Conservation (phyloP, 768 basidiomycete genomes). For the Pleurotus eryngii region DNA sequence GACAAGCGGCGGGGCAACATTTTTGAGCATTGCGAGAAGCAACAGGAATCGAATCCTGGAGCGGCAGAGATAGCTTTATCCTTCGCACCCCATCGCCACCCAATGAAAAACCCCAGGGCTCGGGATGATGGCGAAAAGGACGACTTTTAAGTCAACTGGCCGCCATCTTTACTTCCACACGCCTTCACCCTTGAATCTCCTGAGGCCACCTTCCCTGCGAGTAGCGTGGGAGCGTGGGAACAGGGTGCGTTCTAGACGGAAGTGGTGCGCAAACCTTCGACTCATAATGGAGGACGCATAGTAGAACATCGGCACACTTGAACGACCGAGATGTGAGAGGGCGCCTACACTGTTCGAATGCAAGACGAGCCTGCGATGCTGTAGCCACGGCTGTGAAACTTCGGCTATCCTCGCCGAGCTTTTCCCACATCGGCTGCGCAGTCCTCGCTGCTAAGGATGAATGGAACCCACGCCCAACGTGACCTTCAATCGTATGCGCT, state of each 20-base stretch:
- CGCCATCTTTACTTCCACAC: not conserved
- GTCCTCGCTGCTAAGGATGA: not conserved
- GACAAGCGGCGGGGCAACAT: conserved; percentile 1
- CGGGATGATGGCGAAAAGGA: not conserved
- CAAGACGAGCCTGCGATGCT: not conserved
- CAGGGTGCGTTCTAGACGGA: not conserved
- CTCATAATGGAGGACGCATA: not conserved
- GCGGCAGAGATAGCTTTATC: too few species aligned
- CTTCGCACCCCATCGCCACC: too few species aligned
- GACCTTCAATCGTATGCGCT: too few species aligned
- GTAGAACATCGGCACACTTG: not conserved
- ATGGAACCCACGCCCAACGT: too few species aligned
- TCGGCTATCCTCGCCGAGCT: conserved; percentile 8
- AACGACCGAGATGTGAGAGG: not conserved
- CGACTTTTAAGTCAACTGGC: not conserved
- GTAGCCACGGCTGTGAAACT: conserved; percentile 5
- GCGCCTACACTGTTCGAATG: conserved; percentile 1
- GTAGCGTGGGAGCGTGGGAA: conserved; percentile 1
- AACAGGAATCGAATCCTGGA: not conserved
- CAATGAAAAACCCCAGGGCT: not conserved
- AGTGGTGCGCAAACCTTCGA: not conserved
- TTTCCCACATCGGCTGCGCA: conserved; percentile 6
- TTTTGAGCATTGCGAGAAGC: conserved; percentile 1
- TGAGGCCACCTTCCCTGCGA: conserved; percentile 2
- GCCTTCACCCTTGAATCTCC: not conserved